These are phyloP conservation scores for Chrysophaeum taylorii DNA, from an alignment of 352 stramenopile species.

Conservation along the genomic window DNA sequence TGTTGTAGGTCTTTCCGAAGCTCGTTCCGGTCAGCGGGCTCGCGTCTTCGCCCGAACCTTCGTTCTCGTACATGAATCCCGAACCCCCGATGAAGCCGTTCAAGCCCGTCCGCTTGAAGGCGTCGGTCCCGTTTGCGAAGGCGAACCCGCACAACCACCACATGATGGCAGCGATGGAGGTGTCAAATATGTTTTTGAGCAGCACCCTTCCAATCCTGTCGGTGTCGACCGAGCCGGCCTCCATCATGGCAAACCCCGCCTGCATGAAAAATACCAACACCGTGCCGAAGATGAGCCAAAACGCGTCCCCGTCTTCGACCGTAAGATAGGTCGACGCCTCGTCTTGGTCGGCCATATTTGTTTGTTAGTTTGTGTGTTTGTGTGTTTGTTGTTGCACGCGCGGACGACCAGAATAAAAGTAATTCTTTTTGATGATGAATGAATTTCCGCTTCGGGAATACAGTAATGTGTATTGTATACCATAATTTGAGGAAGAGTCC, in stretches of 20 bases:
- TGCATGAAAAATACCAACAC: slow-evolving; percentile 48
- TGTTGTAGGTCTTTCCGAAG: background rate
- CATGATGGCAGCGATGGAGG: slow-evolving; percentile 22
- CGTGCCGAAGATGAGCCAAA: slow-evolving; percentile 37
- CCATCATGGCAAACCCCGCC: slow-evolving; percentile 40
- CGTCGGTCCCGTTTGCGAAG: slow-evolving; percentile 9
- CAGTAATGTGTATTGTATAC: too few species aligned
- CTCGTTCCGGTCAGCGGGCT: background rate
- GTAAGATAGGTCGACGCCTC: too few species aligned
- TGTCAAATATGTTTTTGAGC: slow-evolving; percentile 32
- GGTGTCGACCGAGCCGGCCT: slow-evolving; percentile 20
- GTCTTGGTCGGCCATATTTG: too few species aligned
- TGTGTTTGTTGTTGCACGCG: too few species aligned
- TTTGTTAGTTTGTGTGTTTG: too few species aligned
- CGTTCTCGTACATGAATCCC: slow-evolving; percentile 28
- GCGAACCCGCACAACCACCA: slow-evolving; percentile 4
- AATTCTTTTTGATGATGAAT: too few species aligned
- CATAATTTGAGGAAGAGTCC: too few species aligned
- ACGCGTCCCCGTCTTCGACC: slow-evolving; percentile 15
- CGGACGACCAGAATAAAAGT: too few species aligned
- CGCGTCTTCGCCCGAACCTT: slow-evolving; percentile 15
- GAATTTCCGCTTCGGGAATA: too few species aligned
- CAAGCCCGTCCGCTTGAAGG: background rate
- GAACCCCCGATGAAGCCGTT: background rate
- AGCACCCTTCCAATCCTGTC: slow-evolving; percentile 41